Evolutionary conservation across 495 filamentous ascomycete genomes (phyloP), one percentile per base, ranked within the genome.

Genomic region (Aspergillus sparsus): DNA sequence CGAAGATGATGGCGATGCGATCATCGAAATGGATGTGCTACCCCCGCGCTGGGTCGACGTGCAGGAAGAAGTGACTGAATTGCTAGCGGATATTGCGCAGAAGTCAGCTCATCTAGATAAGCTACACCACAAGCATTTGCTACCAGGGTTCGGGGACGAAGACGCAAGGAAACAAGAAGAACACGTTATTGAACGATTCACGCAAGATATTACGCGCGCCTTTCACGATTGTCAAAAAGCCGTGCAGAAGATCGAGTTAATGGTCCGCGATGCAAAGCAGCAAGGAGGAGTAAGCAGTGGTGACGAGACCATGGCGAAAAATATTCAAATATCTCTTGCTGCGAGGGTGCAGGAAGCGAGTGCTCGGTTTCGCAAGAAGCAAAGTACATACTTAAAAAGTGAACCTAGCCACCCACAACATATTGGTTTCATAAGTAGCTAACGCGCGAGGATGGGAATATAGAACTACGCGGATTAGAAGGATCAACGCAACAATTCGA

Each of bases 1-100:
- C 71, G 89, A 92, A 49, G 85, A 89, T 68, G 92, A 97, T 71
- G 93, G 92, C 62, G 94, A 98, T 72, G 89, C 91, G 15, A 85
- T 98, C 52, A 98, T 98, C 63, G 94, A 98, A 79, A 98, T 98
- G 94, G 93, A 97, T 74, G 79, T 96, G 11, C 82, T 98, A 9
- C 95, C 94, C 0, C 94, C 95, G 41, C 87, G 93, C 53, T 98
- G 94, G 95, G 86, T 92, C 58, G 95, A 98, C 75, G 81, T 97
- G 57, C 91, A 91, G 67, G 94, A 97, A 64, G 93, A 98, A 68
- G 92, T 98, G 49, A 87, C 89, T 7, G 91, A 96, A 37, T 70
- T 89, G 15, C 80, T 98, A n/a, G 78, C 82, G 55, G 86, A 88
- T 55, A 90, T 98, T 61, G 89, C 91, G 56, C 84, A 81, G 59